Base-by-base conservation (phyloP, 495 filamentous ascomycete species). In the Hypoxylon trugodes region DNA sequence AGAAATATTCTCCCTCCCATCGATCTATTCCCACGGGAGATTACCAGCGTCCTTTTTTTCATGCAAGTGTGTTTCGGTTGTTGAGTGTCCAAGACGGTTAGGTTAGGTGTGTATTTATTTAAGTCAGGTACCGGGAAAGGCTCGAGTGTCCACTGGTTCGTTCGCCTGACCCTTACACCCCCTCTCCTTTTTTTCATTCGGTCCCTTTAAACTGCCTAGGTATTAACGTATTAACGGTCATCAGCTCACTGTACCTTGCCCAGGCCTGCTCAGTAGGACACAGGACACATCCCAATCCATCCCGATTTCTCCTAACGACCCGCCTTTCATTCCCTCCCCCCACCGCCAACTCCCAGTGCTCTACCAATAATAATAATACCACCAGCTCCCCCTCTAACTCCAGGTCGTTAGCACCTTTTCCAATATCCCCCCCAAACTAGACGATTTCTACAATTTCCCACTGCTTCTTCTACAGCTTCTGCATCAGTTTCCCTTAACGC, bases 331-430 rank as follows among this genome's bases (percentile, higher is more conserved):
- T 38, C 50, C 15, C 33, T 49, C 61, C 65, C n/a, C 58, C 68
- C 65, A 69, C 68, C 59, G 59, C 65, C 65, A 70, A 61, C 46
- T 59, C 58, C 55, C 63, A 55, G 47, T 57, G 45, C 51, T 56
- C 42, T 9, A 32, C 19, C n/a, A 61, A 53, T 48, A 61, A 50
- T 57, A 61, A 60, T 58, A 61, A 59, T 51, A 58, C 47, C 55
- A 51, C 53, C 62, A 69, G 35, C 50, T 51, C 65, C n/a, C n/a
- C n/a, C n/a, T n/a, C n/a, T n/a, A n/a, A n/a, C n/a, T n/a, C n/a
- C n/a, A n/a, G n/a, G n/a, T n/a, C n/a, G n/a, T n/a, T 53, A 56
- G 51, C 61, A 61, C 61, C 65, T 55, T 65, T 19, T 52, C 40
- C 46, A 36, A 61, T 22, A 21, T 10, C 22, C 52, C 40, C 47